Conservation (phyloP, 73 alveolate species). For the Diophrys sp. region DNA sequence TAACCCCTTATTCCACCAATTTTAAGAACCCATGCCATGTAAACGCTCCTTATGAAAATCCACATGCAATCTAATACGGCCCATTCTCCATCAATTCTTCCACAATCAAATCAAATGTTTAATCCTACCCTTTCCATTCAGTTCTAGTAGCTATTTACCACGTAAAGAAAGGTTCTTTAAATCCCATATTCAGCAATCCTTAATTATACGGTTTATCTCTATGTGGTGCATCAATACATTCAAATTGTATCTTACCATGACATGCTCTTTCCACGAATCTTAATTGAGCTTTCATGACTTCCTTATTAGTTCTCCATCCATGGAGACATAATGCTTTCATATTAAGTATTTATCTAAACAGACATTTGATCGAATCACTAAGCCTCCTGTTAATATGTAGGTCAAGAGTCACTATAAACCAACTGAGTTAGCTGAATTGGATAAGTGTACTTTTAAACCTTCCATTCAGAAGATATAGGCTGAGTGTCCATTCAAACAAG, state of each 20-base stretch:
- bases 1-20: not conserved
- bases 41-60: not conserved
- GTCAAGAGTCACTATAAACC: too few species aligned
- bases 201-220: not conserved
- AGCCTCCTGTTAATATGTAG: too few species aligned
- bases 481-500: too few species aligned
- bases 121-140: not conserved
- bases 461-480: too few species aligned
- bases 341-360: too few species aligned
- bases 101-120: not conserved
- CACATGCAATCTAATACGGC: not conserved
- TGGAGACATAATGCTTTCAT: not conserved
- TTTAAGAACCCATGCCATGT: conserved; percentile 1
- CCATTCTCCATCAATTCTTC: not conserved
- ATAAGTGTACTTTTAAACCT: too few species aligned
- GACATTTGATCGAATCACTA: too few species aligned
- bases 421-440: too few species aligned
- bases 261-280: not conserved
- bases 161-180: not conserved
- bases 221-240: not conserved
- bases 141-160: not conserved
- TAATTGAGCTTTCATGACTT: not conserved
- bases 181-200: not conserved
- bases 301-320: not conserved
- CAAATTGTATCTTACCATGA: not conserved